Evolutionary conservation across 208 protist genomes (phyloP), one percentile per base, ranked within the genome.

Genomic region (Wallacemonas rigidus): DNA sequence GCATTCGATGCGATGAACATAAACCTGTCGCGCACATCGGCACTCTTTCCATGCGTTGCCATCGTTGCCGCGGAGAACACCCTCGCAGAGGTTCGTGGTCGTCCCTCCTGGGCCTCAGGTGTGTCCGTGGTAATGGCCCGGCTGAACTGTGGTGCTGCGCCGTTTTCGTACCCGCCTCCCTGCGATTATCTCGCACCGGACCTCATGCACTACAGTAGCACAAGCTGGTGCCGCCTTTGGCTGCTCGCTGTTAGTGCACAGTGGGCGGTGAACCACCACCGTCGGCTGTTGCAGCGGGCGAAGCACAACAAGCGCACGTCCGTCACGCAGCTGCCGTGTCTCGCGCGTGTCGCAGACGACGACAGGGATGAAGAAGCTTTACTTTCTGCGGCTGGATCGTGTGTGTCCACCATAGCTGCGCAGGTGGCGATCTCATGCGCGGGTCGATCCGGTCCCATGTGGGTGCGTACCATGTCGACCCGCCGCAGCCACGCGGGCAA

Each of bases 111-210:
- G 51, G 80, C 71, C 9, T 11, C 17, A 63, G 17, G 36, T 44
- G 57, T 17, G 35, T 17, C 17, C 14, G 55, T n/a, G 11, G 57
- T 44, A 0, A 17, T 45, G 12, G 92, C 89, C 73, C 90, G 93
- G 70, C 69, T 98, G 12, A 98, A 98, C 86, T 92, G 96, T 73
- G 94, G 94, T 26, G 82, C 76, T 2, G 71, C 87, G 3, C 81
- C 81, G 6, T 97, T 96, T 69, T 55, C 68, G 26, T 86, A 71
- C 41, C 69, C 45, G 17, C 78, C 90, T 12, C 85, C 87, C 2
- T 60, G 74, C 47, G 90, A 89, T 35, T 92, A 80, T 70, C 65
- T 97, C 26, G 86, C 94, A 35, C 80, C 93, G 14, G 86, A 95
- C 71, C 85, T 83, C 43, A 75, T 77, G n/a, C 81, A 91, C 72